Conservation (phyloP, 345 rosid genomes). For the Acer yangbiense region DNA sequence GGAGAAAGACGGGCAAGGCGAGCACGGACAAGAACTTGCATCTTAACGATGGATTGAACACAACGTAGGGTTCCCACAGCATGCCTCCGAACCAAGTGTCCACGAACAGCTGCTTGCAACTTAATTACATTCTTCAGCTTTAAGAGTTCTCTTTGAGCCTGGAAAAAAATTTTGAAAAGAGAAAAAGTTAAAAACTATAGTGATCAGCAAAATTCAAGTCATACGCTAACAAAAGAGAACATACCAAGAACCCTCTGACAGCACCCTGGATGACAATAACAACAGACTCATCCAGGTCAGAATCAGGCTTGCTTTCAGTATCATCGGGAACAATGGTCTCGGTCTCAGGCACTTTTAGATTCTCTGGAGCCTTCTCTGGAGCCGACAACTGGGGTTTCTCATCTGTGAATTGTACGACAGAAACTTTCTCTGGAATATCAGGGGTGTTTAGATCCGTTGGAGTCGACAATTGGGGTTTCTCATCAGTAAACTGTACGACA, state of each 20-base stretch:
- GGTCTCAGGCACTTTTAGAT: slow-evolving; percentile 32
- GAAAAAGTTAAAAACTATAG: neutral
- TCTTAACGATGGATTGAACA: slow-evolving; percentile 84
- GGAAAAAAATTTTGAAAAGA: slow-evolving; percentile 17
- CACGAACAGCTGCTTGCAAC: slow-evolving; percentile 94
- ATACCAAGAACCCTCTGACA: slow-evolving; percentile 61
- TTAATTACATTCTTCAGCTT: slow-evolving; percentile 71
- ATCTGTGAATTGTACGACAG: slow-evolving; percentile 32
- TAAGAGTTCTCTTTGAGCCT: slow-evolving; percentile 68
- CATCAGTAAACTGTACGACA: slow-evolving; percentile 34
- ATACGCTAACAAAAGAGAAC: neutral
- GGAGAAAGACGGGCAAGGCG: slow-evolving; percentile 48
- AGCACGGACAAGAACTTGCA: slow-evolving; percentile 87
- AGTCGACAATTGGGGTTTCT: slow-evolving; percentile 39
- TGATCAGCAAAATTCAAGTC: neutral
- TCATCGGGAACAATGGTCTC: slow-evolving; percentile 27
- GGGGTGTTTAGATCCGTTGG: slow-evolving; percentile 29
- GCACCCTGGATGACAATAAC: slow-evolving; percentile 58
- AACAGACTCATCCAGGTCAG: slow-evolving; percentile 44
- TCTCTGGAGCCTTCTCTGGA: slow-evolving; percentile 32
- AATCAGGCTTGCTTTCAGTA: slow-evolving; percentile 32
- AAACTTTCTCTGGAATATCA: slow-evolving; percentile 17
- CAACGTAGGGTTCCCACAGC: slow-evolving; percentile 89
- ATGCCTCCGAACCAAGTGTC: slow-evolving; percentile 85
- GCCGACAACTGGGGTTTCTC: slow-evolving; percentile 45